Base-by-base conservation (phyloP, 192 early-diverging fungal species). In the Endogone sp. region DNA sequence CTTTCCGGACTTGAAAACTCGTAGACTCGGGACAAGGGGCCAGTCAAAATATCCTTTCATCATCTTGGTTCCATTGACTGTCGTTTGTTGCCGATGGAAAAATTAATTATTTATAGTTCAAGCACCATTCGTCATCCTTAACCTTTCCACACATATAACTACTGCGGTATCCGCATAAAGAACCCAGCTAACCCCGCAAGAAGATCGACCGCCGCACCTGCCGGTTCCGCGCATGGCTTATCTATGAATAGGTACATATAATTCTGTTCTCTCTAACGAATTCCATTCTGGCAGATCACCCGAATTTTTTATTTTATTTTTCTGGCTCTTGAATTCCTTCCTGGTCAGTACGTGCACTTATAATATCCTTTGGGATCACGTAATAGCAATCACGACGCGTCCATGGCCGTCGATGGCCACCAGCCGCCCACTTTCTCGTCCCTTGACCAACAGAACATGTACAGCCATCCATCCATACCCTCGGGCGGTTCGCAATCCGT, bases 1-100 rank as follows among this genome's bases (percentile, higher is more conserved):
- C 29, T 85, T 83, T 54, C 81, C 83, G 4, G 71, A 74, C 28
- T 59, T 85, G 9, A 81, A 72, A n/a, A 85, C 83, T 22, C 65
- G 83, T 57, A 74, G 83, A 54, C 29, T 85, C 9, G 83, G 83
- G 27, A 49, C 37, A 49, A 49, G 37, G 37, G 37, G 37, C 6
- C 37, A 49, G 37, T 49, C 37, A 49, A 49, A 49, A 49, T 49
- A 49, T 49, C 37, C 37, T 49, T 49, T 49, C 16, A 11, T 49
- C 1, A 49, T 49, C 16, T 16, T 49, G 9, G 16, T 49, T 11
- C 37, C n/a, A n/a, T n/a, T n/a, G n/a, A n/a, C n/a, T n/a, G n/a
- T n/a, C n/a, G n/a, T n/a, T n/a, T n/a, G n/a, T n/a, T n/a, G n/a
- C n/a, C n/a, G n/a, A n/a, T n/a, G n/a, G n/a, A n/a, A n/a, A n/a